Evolutionary conservation across 116 monocot genomes (phyloP).

Genomic region (Trichopus zeylanicus): DNA sequence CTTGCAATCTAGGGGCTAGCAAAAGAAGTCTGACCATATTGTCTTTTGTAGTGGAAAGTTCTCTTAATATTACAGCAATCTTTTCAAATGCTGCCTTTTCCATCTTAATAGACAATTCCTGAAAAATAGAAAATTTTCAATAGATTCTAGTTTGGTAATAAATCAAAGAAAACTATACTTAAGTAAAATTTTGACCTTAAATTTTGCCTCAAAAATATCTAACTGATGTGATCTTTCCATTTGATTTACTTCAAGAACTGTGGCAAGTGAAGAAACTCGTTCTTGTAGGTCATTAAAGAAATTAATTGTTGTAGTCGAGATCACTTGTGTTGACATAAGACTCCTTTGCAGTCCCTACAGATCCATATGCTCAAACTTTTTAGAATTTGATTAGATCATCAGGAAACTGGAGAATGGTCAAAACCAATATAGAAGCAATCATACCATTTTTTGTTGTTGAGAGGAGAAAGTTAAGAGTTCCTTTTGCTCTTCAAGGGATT

Average conservation of each 20-base stretch:
- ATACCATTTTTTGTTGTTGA: constrained; percentile 50
- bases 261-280: constrained; percentile 19
- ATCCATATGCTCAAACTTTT: background rate
- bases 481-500: constrained; percentile 44
- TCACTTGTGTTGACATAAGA: constrained; percentile 39
- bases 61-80: constrained; percentile 45
- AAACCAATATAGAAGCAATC: background rate
- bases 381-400: background rate
- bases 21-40: constrained; percentile 33
- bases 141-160: background rate
- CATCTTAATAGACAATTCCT: constrained; percentile 50
- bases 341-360: constrained; percentile 42
- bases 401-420: background rate
- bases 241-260: constrained; percentile 34
- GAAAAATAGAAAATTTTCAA: background rate
- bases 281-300: constrained; percentile 42
- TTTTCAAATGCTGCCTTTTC: constrained; percentile 49
- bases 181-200: constrained; percentile 46
- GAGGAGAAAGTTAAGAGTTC: constrained; percentile 31
- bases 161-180: too few relatives aligned
- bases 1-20: background rate
- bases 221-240: constrained; percentile 19
- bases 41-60: constrained; percentile 24
- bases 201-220: constrained; percentile 30
- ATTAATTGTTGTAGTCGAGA: constrained; percentile 41